These are phyloP conservation scores for Linnemannia zychae DNA, from an alignment of 192 early-diverging fungal genomes.

Conservation along the genomic window DNA sequence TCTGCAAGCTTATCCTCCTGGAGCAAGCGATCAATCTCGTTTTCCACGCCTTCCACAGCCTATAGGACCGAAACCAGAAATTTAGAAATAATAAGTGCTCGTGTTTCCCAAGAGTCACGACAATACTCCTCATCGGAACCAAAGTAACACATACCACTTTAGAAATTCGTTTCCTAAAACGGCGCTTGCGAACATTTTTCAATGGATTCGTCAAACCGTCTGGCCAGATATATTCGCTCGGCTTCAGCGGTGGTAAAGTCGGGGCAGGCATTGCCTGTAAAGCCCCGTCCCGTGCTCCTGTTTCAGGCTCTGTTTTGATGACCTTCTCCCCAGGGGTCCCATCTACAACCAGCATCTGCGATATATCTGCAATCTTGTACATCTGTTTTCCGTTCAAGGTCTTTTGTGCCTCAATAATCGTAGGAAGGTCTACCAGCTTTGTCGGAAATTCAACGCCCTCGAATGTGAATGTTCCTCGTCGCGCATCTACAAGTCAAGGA, in stretches of 20 bases:
- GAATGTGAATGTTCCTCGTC: conserved; percentile 72
- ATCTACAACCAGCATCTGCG: conserved; percentile 70
- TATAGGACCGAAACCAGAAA: conserved; percentile 19
- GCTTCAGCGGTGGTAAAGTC: conserved; percentile 36
- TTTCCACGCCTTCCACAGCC: conserved; percentile 87
- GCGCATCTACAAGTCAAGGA: conserved; percentile 55
- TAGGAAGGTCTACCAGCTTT: conserved; percentile 87
- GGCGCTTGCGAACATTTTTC: conserved; percentile 78
- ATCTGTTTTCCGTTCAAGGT: conserved; percentile 88
- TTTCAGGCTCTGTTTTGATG: conserved; percentile 21
- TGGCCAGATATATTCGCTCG: conserved; percentile 77
- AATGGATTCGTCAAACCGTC: conserved; percentile 87
- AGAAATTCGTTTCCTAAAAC: conserved; percentile 86
- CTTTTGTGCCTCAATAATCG: conserved; percentile 89
- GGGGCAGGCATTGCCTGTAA: conserved; percentile 19
- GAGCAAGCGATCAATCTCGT: conserved; percentile 85
- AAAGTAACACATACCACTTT: conserved; percentile 68
- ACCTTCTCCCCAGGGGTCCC: conserved; percentile 4
- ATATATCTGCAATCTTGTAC: conserved; percentile 89
- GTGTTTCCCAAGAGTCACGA: too few relatives aligned
- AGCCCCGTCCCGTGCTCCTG: not conserved
- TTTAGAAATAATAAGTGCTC: not conserved
- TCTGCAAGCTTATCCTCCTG: conserved; percentile 80
- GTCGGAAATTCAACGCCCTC: conserved; percentile 67
- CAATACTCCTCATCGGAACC: too few relatives aligned